Conservation (phyloP, 306 rosid species). For the Pueraria montana region DNA sequence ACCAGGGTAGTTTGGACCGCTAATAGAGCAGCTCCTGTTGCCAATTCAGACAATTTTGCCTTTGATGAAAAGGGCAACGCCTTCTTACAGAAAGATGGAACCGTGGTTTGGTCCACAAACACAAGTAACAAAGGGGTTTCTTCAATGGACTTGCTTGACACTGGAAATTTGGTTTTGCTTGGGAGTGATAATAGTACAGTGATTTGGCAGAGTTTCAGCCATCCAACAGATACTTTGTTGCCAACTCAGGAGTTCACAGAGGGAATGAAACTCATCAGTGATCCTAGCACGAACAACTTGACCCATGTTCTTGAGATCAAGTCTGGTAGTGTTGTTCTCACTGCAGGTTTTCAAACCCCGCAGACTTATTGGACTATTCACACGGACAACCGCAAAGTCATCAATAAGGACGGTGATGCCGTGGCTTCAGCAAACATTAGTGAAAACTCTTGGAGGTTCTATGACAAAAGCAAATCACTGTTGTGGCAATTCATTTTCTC, state of each 20-base stretch:
- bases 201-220: conserved; percentile 88
- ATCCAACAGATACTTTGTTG: conserved; percentile 85
- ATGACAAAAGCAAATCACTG: conserved; percentile 64
- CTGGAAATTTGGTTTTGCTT: conserved; percentile 80
- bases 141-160: conserved; percentile 69
- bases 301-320: conserved; percentile 74
- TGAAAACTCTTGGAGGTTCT: conserved; percentile 88
- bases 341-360: conserved; percentile 66
- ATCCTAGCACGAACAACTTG: conserved; percentile 59
- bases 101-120: conserved; percentile 72
- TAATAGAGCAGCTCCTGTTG: conserved; percentile 71
- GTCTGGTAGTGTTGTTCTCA: conserved; percentile 76
- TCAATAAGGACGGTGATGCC: conserved; percentile 56
- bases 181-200: conserved; percentile 52
- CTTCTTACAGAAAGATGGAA: conserved; percentile 56
- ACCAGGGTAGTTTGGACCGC: conserved; percentile 71
- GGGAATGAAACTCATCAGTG: conserved; percentile 82
- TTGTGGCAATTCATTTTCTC: conserved; percentile 78
- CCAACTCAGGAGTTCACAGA: conserved; percentile 72
- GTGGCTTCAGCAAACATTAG: conserved; percentile 65
- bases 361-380: conserved; percentile 93
- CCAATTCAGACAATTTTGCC: conserved; percentile 72
- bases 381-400: conserved; percentile 67
- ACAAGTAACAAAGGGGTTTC: conserved; percentile 65
- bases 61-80: conserved; percentile 73